Base-by-base conservation (phyloP, 805 yeast genomes). In the Ogataea sp. region DNA sequence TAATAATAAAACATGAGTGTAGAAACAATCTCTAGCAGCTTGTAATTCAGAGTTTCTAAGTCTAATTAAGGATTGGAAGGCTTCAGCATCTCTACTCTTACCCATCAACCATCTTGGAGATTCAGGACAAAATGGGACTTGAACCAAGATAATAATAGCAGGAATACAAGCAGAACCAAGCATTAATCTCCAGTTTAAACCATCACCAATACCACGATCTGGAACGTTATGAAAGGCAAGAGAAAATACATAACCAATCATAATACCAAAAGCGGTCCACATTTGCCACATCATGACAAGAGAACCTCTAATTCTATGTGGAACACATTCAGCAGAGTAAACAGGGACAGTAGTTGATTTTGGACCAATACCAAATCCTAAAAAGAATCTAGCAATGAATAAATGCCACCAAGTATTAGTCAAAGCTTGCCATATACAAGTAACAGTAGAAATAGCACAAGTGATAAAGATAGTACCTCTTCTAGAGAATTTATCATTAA, bases 81-180 rank as follows among this genome's bases (percentile, higher is more conserved):
- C 82, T 1, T 78, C 85, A 6, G 13, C 27, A 49, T 78, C 83
- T 49, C 82, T 67, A 4, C 67, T 78, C 54, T 78, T 77, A 60
- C 83, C 85, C 83, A 80, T 77, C 43, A 79, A 65, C 87, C 87
- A 80, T 59, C 85, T 69, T 32, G 88, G 88, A 3, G 84, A 78
- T 52, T 80, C 88, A 7, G 87, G 86, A 43, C 80, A 78, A 52
- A 73, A 77, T 26, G 78, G 80, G 36, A 80, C 71, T 56, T 79
- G 86, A 41, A 64, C 49, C 42, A 75, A 59, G 8, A 80, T 82
- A 40, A 75, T 53, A 33, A 78, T 49, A 0, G 88, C 85, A 1
- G 87, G 87, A 29, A 80, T 59, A 65, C 73, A 67, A 7, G 86
- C 87, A 18, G 80, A 72, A 8, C 75, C 84, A 37, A 80, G 61